phyloP scores from a whole-genome alignment of 2,329 filamentous ascomycete genomes.

The Geoglossum cookeanum region DNA sequence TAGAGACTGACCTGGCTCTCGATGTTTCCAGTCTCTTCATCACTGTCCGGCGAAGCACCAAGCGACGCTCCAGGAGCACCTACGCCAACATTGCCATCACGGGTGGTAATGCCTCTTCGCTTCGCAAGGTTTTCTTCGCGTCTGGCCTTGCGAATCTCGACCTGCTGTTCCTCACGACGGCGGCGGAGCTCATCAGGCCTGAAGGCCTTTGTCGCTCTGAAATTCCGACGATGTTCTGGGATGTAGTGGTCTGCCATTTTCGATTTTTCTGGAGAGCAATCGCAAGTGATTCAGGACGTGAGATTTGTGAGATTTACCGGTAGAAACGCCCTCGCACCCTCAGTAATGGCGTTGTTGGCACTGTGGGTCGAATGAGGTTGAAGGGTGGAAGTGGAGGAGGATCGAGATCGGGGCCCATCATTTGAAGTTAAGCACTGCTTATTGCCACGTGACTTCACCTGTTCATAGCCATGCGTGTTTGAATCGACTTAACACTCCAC shows the following conservation, averaged over 20 bases:
- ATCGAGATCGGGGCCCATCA: not conserved
- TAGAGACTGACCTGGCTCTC: constrained; percentile 69
- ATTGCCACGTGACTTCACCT: not conserved
- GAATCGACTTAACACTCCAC: not conserved
- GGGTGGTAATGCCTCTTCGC: constrained; percentile 77
- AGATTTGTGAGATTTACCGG: not conserved
- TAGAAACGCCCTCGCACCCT: not conserved
- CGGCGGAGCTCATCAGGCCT: constrained; percentile 97
- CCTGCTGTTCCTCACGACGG: constrained; percentile 96
- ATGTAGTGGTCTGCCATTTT: constrained; percentile 98
- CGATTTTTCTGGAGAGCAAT: constrained; percentile 4
- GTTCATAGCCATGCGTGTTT: not conserved
- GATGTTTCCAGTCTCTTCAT: constrained; percentile 87
- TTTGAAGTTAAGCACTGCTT: not conserved
- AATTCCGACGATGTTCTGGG: constrained; percentile 96
- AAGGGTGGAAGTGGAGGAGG: not conserved
- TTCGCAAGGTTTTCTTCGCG: constrained; percentile 98
- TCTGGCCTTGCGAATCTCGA: constrained; percentile 97
- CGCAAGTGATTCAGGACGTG: not conserved
- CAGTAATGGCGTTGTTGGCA: not conserved
- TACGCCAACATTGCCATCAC: constrained; percentile 41
- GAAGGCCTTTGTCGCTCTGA: constrained; percentile 98
- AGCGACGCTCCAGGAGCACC: constrained; percentile 58
- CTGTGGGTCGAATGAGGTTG: constrained; percentile 1
- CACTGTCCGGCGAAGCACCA: constrained; percentile 82